phyloP scores from a whole-genome alignment of 768 basidiomycete genomes.

The Leccinellum luteum region DNA sequence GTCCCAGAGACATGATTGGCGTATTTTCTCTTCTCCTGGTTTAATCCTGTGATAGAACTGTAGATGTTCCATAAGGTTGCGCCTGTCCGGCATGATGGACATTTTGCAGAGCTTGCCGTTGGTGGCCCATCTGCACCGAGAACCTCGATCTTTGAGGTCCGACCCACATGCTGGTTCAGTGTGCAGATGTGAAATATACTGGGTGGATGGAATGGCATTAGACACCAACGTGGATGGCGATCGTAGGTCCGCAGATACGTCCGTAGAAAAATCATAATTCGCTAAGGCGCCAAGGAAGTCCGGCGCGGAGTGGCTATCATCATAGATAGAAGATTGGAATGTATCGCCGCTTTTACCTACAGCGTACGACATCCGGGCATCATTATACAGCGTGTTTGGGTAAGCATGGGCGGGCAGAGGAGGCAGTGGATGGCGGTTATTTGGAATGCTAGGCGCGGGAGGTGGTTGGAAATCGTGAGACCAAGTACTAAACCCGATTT shows the following conservation, averaged over 20 bases:
- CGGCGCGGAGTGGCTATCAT: not conserved
- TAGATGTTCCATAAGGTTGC: conserved; percentile 16
- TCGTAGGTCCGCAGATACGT: not conserved
- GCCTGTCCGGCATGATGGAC: conserved; percentile 9
- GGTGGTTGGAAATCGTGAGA: not conserved
- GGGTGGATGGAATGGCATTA: not conserved
- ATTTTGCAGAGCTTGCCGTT: conserved; percentile 3
- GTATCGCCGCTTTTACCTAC: not conserved
- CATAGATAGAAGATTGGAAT: not conserved
- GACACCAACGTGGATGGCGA: not conserved
- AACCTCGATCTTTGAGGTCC: not conserved
- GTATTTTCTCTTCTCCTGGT: conserved; percentile 17
- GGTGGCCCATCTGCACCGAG: conserved; percentile 15
- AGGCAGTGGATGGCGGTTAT: not conserved
- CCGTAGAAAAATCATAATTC: not conserved
- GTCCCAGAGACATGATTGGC: conserved; percentile 19
- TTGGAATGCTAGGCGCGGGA: not conserved
- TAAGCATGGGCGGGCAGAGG: not conserved
- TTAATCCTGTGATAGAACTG: conserved; percentile 11
- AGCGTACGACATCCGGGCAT: not conserved
- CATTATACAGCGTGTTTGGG: not conserved
- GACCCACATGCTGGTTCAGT: not conserved
- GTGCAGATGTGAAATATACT: not conserved
- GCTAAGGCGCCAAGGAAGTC: not conserved
- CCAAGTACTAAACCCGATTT: not conserved